phyloP scores from a whole-genome alignment of 257 asterid genomes.

The Capsicum baccatum region DNA sequence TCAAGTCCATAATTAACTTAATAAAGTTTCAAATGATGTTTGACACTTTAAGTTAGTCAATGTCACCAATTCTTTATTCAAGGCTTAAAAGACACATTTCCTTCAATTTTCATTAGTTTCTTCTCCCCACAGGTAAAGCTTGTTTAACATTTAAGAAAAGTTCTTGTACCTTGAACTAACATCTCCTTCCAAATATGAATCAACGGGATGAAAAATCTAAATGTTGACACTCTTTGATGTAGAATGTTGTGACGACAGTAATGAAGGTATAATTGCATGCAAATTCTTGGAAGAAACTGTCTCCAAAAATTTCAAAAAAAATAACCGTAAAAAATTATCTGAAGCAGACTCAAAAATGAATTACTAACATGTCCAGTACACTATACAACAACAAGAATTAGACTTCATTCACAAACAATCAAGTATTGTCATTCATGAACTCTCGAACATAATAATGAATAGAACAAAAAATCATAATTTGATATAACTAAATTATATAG shows the following conservation, averaged over 20 bases:
- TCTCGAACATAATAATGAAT: not conserved
- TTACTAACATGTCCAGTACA: slow-evolving; percentile 16
- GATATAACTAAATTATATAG: not conserved
- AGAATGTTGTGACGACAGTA: slow-evolving; percentile 68
- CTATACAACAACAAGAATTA: not conserved
- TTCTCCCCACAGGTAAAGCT: slow-evolving; percentile 94
- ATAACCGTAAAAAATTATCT: not conserved
- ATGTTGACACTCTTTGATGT: slow-evolving; percentile 52
- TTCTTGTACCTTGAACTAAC: slow-evolving; percentile 65
- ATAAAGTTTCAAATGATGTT: too few species aligned
- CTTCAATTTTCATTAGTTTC: slow-evolving; percentile 43
- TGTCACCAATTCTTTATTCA: too few species aligned
- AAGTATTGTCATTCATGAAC: not conserved
- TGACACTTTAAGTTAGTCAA: too few species aligned
- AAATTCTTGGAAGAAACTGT: slow-evolving; percentile 85
- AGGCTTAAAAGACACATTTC: too few species aligned
- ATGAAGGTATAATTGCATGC: slow-evolving; percentile 52
- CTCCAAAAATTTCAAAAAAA: slow-evolving; percentile 30
- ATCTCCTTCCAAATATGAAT: slow-evolving; percentile 58
- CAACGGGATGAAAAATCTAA: slow-evolving; percentile 53
- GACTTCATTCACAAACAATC: not conserved
- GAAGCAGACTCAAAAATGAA: slow-evolving; percentile 30
- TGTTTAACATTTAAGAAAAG: slow-evolving; percentile 86
- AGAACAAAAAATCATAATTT: not conserved
- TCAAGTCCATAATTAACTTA: too few species aligned